Percentiles rank a stretch among this genome's conserved stretches.
Conservation (phyloP, 1,284 basidiomycete species). For the Puccinia hordei region DNA sequence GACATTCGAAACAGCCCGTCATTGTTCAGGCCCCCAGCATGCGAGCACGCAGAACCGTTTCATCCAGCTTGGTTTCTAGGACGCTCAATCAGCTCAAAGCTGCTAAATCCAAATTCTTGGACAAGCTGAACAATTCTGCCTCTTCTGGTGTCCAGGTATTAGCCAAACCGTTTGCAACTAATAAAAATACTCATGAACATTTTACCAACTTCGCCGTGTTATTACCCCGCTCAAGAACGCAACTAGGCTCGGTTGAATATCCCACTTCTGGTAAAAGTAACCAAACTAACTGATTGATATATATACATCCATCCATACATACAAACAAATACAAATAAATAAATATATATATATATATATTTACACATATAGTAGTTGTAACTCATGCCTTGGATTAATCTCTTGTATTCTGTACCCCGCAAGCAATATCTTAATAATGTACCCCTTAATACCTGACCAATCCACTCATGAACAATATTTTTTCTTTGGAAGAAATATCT, state of each 20-base stretch:
- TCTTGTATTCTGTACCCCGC: neutral
- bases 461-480: too few species aligned
- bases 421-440: too few species aligned
- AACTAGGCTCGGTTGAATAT: slow-evolving; percentile 10
- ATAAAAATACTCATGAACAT: neutral
- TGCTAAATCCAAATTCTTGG: slow-evolving; percentile 17
- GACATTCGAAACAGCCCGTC: neutral
- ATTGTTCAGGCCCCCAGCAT: neutral
- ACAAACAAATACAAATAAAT: too few species aligned
- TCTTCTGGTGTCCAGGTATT: neutral
- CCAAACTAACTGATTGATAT: neutral
- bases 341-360: too few species aligned
- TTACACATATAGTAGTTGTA: neutral
- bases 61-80: neutral
- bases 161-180: neutral
- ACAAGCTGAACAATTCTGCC: slow-evolving; percentile 7
- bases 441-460: too few species aligned
- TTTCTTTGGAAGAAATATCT: too few species aligned
- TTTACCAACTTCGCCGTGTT: neutral
- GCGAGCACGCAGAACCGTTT: slow-evolving; percentile 1
- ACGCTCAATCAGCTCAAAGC: slow-evolving; percentile 3
- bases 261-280: neutral
- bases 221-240: neutral
- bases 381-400: neutral
- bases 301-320: too few species aligned